These are phyloP conservation scores for Plenodomus lindquistii DNA, from an alignment of 2,329 filamentous ascomycete species.

Conservation along the genomic window DNA sequence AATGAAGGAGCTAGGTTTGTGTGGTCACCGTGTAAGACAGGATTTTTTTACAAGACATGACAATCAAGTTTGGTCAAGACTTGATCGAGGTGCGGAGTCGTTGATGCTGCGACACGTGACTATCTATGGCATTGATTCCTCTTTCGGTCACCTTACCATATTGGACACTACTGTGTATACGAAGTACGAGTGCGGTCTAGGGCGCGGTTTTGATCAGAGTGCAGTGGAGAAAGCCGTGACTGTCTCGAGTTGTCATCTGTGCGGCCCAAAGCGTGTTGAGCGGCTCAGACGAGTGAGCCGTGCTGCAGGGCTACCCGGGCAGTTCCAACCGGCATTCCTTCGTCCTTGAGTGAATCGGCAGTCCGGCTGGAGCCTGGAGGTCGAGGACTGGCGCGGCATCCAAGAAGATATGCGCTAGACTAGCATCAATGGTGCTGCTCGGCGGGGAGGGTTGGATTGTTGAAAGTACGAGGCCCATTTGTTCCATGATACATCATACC, in stretches of 20 bases:
- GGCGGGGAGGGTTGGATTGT: slow-evolving; percentile 19
- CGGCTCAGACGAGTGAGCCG: background rate
- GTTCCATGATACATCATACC: slow-evolving; percentile 25
- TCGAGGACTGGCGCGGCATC: slow-evolving; percentile 20
- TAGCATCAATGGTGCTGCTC: slow-evolving; percentile 21
- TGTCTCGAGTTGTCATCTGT: background rate
- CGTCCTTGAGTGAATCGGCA: background rate
- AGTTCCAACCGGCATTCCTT: background rate
- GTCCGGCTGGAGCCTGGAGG: background rate
- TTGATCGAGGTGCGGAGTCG: background rate
- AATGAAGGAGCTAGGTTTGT: slow-evolving; percentile 27
- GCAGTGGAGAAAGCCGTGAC: background rate
- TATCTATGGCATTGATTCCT: no score
- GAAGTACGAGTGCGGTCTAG: no score
- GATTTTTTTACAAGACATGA: background rate
- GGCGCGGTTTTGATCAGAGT: no score
- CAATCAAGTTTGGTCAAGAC: background rate
- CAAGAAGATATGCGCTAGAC: slow-evolving; percentile 22
- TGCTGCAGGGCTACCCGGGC: background rate
- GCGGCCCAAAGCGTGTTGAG: background rate
- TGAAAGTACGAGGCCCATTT: slow-evolving; percentile 27
- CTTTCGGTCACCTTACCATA: no score
- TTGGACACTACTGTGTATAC: no score
- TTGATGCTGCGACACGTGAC: background rate
- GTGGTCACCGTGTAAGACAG: background rate